Percentiles rank a stretch among this genome's conserved stretches.
Conservation (phyloP, 192 early-diverging fungal genomes). For the Mortierella claussenii region DNA sequence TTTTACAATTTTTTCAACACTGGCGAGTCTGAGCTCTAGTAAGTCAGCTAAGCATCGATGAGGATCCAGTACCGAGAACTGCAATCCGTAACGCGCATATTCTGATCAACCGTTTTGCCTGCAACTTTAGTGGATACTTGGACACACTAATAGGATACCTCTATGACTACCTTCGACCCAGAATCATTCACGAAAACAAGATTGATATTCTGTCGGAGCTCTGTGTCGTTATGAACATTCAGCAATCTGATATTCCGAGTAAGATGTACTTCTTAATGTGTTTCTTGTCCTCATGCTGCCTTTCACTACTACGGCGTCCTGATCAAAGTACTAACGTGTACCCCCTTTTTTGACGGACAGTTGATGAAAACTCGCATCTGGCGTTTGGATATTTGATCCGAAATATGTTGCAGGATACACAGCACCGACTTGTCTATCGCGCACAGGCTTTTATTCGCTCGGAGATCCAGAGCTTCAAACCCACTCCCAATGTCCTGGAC, state of each 20-base stretch:
- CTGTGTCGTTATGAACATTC: constrained; percentile 75
- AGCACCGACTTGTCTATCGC: constrained; percentile 88
- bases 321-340: too few relatives aligned
- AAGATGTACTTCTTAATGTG: background rate
- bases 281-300: background rate
- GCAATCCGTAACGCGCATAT: too few relatives aligned
- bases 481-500: constrained; percentile 74
- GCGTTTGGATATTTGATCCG: constrained; percentile 77
- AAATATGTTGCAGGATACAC: constrained; percentile 89
- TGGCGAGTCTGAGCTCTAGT: constrained; percentile 81
- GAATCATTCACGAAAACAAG: constrained; percentile 86
- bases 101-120: too few relatives aligned
- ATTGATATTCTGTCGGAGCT: constrained; percentile 87
- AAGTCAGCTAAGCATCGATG: too few relatives aligned
- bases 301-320: constrained; percentile 2
- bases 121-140: constrained; percentile 79
- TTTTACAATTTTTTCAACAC: constrained; percentile 83
- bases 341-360: constrained; percentile 14
- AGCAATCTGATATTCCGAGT: constrained; percentile 59
- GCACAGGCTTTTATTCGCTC: constrained; percentile 81
- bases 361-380: constrained; percentile 61
- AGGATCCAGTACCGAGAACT: too few relatives aligned
- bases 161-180: constrained; percentile 87
- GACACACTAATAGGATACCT: constrained; percentile 79
- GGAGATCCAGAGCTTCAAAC: constrained; percentile 82